Evolutionary conservation across 1,284 basidiomycete species (phyloP).

Genomic region (Ustilago nuda): DNA sequence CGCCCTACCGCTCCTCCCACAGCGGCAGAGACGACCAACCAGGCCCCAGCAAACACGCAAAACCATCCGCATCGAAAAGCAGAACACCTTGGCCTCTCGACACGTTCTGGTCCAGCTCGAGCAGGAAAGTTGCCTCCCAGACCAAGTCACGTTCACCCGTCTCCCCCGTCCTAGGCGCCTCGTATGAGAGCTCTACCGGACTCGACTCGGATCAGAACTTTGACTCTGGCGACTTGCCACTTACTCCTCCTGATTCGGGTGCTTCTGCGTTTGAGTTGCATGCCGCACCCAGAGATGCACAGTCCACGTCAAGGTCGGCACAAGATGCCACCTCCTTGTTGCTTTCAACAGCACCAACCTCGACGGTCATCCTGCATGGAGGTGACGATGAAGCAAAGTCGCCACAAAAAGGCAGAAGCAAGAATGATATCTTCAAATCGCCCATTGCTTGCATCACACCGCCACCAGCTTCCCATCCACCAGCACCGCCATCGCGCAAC

Average conservation of each 20-base stretch:
- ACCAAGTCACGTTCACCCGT: slow-evolving; percentile 20
- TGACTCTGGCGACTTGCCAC: slow-evolving; percentile 31
- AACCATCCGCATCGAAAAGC: slow-evolving; percentile 14
- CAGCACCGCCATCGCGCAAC: slow-evolving; percentile 33
- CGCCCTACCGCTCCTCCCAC: slow-evolving; percentile 14
- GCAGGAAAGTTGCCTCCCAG: slow-evolving; percentile 12
- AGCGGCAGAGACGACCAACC: slow-evolving; percentile 5
- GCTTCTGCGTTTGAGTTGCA: slow-evolving; percentile 31
- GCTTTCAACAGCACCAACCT: slow-evolving; percentile 5
- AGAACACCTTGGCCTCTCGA: slow-evolving; percentile 45
- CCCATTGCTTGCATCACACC: slow-evolving; percentile 42
- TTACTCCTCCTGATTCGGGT: slow-evolving; percentile 43
- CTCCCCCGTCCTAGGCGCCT: slow-evolving; percentile 10
- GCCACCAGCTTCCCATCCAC: slow-evolving; percentile 17
- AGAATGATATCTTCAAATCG: slow-evolving; percentile 60
- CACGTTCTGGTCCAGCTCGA: slow-evolving; percentile 39
- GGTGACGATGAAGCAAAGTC: slow-evolving; percentile 10
- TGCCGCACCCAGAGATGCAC: slow-evolving; percentile 1
- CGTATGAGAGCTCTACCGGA: slow-evolving; percentile 24
- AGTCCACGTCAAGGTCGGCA: not conserved
- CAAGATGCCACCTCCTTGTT: not conserved
- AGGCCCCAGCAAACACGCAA: slow-evolving; percentile 16
- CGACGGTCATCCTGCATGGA: not conserved
- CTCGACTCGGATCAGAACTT: slow-evolving; percentile 18
- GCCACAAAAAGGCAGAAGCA: slow-evolving; percentile 22